A percentile compares a stretch with the other conserved stretches of the same genome.
Conservation (phyloP, 1,139 yeast species). For the Suhomyces bolitotheri region DNA sequence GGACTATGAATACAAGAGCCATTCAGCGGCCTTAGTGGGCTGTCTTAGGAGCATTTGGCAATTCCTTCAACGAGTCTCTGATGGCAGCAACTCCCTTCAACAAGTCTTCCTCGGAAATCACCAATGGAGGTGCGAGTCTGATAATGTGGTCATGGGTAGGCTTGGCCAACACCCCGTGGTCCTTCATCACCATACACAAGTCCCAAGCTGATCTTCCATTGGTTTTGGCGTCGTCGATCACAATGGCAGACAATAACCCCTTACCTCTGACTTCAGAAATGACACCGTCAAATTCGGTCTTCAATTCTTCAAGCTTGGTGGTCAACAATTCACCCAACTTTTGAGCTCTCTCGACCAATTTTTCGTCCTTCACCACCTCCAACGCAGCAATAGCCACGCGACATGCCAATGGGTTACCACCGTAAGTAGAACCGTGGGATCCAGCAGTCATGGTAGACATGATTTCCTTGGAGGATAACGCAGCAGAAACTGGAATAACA, state of each 20-base stretch:
- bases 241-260: conserved; percentile 89
- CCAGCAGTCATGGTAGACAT: conserved; percentile 94
- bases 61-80: conserved; percentile 56
- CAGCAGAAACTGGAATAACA: conserved; percentile 89
- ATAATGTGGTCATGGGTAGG: conserved; percentile 97
- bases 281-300: conserved; percentile 63
- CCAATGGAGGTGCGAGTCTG: conserved; percentile 94
- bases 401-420: conserved; percentile 96
- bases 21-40: no score
- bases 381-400: conserved; percentile 94
- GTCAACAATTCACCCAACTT: conserved; percentile 71
- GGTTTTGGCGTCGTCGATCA: conserved; percentile 80
- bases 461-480: conserved; percentile 80
- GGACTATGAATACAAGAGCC: no score
- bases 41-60: conserved; percentile 54
- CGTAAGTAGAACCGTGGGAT: conserved; percentile 96
- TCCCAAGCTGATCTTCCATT: conserved; percentile 97
- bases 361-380: conserved; percentile 85
- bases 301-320: conserved; percentile 62
- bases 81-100: conserved; percentile 78
- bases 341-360: conserved; percentile 75
- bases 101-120: conserved; percentile 84
- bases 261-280: conserved; percentile 91
- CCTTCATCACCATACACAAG: conserved; percentile 84
- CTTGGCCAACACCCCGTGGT: conserved; percentile 87